Conservation (phyloP, 2,329 filamentous ascomycete genomes). For the Fusarium multiceps region DNA sequence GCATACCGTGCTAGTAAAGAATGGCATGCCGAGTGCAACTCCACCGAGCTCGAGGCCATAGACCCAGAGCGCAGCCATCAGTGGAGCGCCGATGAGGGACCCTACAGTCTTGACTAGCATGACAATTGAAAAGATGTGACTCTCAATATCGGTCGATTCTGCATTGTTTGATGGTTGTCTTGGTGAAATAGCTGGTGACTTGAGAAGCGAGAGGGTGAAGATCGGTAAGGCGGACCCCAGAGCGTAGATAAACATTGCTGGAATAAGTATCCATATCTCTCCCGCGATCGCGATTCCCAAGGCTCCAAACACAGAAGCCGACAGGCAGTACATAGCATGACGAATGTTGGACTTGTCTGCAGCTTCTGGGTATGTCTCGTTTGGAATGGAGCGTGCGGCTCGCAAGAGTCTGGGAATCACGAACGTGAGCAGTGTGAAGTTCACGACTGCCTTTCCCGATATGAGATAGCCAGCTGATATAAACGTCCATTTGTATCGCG, state of each 20-base stretch:
- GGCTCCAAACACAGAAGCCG: conserved; percentile 52
- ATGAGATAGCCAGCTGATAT: conserved; percentile 60
- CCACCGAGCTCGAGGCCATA: conserved; percentile 55
- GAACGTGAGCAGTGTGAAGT: conserved; percentile 57
- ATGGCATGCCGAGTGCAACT: conserved; percentile 41
- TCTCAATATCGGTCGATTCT: conserved; percentile 47
- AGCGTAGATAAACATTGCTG: conserved; percentile 59
- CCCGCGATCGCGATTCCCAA: conserved; percentile 55
- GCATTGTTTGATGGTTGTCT: neutral
- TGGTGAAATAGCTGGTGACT: conserved; percentile 54
- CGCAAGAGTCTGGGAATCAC: conserved; percentile 55
- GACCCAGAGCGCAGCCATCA: conserved; percentile 62
- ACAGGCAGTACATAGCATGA: conserved; percentile 35
- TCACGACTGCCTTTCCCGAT: conserved; percentile 60
- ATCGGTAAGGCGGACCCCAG: conserved; percentile 62
- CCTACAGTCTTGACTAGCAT: conserved; percentile 63
- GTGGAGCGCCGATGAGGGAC: conserved; percentile 59
- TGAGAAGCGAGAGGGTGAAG: conserved; percentile 61
- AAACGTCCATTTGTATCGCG: conserved; percentile 60
- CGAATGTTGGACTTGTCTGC: conserved; percentile 36
- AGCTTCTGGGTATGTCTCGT: neutral
- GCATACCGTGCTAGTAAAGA: conserved; percentile 41
- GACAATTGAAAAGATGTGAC: conserved; percentile 61
- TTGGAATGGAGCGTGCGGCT: neutral
- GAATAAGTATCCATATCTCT: conserved; percentile 55